These are phyloP conservation scores for Podospora anserina DNA, from an alignment of 495 filamentous ascomycete genomes.

Conservation along the genomic window DNA sequence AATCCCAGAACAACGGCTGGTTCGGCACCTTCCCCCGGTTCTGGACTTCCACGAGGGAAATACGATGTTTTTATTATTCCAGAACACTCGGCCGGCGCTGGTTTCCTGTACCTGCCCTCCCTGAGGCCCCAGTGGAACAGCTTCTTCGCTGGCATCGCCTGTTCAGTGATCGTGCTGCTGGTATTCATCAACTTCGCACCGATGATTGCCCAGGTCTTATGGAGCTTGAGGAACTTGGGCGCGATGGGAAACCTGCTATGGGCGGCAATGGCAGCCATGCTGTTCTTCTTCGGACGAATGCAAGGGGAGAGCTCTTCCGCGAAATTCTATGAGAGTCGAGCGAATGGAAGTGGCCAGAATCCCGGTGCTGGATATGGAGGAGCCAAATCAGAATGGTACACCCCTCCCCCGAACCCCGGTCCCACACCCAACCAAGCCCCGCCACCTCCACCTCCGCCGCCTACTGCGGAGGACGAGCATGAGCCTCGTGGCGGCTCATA, in stretches of 20 bases:
- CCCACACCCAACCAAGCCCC: constrained; percentile 37
- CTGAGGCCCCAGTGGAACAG: constrained; percentile 81
- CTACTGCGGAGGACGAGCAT: constrained; percentile 23
- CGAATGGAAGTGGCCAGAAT: constrained; percentile 23
- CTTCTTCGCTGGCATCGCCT: constrained; percentile 79
- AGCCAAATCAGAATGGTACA: constrained; percentile 24
- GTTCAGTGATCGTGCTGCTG: constrained; percentile 64
- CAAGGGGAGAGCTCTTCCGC: constrained; percentile 11
- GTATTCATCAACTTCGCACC: constrained; percentile 68
- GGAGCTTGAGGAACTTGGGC: not conserved
- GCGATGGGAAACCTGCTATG: not conserved
- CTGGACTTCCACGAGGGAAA: constrained; percentile 71
- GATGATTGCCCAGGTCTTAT: constrained; percentile 12
- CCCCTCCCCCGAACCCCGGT: constrained; percentile 32
- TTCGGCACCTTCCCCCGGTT: constrained; percentile 14
- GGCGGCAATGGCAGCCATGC: not conserved
- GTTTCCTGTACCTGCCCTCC: constrained; percentile 92
- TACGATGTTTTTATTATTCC: constrained; percentile 98
- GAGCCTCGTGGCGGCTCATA: constrained; percentile 32
- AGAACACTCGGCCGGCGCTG: constrained; percentile 82
- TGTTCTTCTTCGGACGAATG: constrained; percentile 16
- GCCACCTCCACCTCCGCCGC: constrained; percentile 37
- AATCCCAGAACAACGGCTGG: constrained; percentile 51
- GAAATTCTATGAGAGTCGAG: not conserved
- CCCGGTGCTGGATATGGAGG: constrained; percentile 22